Base-by-base conservation (phyloP, 2,329 filamentous ascomycete species). In the Sclerotinia sclerotiorum region DNA sequence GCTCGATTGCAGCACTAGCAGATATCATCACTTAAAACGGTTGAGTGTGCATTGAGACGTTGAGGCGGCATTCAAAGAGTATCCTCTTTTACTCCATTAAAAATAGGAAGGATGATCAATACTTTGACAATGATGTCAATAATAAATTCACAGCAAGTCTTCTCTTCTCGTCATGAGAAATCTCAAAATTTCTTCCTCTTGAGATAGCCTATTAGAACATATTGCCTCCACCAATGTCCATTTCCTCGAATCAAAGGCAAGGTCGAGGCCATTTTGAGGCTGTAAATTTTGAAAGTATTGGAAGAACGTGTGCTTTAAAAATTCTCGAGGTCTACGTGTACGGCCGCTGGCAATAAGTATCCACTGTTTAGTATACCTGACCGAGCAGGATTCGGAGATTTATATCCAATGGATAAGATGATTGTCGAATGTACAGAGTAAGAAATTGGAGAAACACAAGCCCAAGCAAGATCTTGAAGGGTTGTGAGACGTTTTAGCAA, bases 301-400 rank as follows among this genome's bases (percentile, higher is more conserved):
- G 60, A 39, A 51, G 60, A 51, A 51, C 29, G 60, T 39, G 29
- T 62, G 60, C 29, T 39, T 51, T 15, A 51, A 62, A 62, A 39
- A 21, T 27, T 21, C 46, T 63, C 8, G 46, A 63, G 60, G 60
- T 63, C 60, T 51, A 63, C 60, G 60, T 63, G 60, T 51, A 63
- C 60, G 60, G 60, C 32, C 60, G 60, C 60, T 63, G 60, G 60
- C 60, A 63, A 51, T 35, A 21, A n/a, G 24, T 51, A 63, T 52
- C 60, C 60, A 63, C 58, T 49, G 44, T 49, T 49, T 58, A 42
- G 39, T 42, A 24, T 44, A 58, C 29, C 48, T 35, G 60, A 27
- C 60, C 60, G 60, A 52, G 46, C 48, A 63, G 60, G 21, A 62
- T 51, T 42, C 60, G 60, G 60, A 48, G 46, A 27, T 63, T 63